Base-by-base conservation (phyloP, 2,329 filamentous ascomycete species). In the Coccinonectria pachysandricola region DNA sequence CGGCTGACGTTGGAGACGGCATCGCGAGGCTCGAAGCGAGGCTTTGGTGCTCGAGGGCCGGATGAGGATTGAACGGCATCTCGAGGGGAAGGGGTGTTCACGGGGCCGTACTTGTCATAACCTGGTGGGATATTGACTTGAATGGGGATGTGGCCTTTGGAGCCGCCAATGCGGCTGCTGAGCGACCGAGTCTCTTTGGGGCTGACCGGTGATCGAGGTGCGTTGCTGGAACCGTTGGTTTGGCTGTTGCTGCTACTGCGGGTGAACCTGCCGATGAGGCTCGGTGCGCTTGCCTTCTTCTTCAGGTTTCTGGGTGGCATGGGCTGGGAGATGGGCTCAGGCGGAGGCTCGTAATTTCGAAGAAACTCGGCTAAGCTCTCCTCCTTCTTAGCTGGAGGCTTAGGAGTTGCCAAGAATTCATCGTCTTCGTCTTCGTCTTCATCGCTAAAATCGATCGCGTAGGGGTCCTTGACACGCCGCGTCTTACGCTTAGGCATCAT, bases 381-480 rank as follows among this genome's bases (percentile, higher is more conserved):
- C 46, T 80, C 73, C 36, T 66, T 58, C 35, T 62, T 62, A 4
- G 44, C 45, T 8, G 56, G 50, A 14, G 48, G 39, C 30, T 57
- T 46, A 46, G 59, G 42, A 19, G 53, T 44, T 15, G 72, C 35
- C 12, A 45, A 49, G 3, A 53, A 42, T 7, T 56, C 60, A 5
- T 75, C 67, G 11, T 71, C 46, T 4, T 50, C 62, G 2, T 75
- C 66, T 9, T 72, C 68, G 7, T 76, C 68, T 7, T 76, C 64
- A 30, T 84, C 79, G 42, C 77, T 81, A 15, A 75, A 63, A 46
- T 95, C 87, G 37, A 96, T 84, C n/a, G 86, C 84, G 40, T 96
- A 96, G 0, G 88, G 91, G 45, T 98, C 91, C 30, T 73, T 81
- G 26, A 86, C 74, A 15, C 84, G 75, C 23, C 79, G 72, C 22